A percentile compares a stretch with the other conserved stretches of the same genome.
Conservation (phyloP, 2,329 filamentous ascomycete genomes). For the Penicillium sumatraense region DNA sequence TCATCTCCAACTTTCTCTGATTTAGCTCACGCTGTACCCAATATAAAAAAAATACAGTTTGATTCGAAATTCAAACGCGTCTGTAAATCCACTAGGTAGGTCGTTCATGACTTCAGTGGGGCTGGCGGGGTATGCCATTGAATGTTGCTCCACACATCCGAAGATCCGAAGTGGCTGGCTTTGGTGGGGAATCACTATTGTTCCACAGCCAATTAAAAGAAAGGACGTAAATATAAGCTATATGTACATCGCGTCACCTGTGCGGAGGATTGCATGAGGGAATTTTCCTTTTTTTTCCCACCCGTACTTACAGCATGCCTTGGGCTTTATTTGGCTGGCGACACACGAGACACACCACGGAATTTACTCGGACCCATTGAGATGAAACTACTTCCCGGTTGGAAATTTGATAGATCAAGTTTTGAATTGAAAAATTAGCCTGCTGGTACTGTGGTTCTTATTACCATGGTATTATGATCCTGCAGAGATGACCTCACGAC, state of each 20-base stretch:
- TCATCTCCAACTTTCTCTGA: not conserved
- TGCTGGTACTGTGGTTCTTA: not conserved
- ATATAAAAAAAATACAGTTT: not conserved
- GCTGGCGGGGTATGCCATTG: not conserved
- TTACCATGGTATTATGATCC: not conserved
- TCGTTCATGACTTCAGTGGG: not conserved
- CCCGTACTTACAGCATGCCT: not conserved
- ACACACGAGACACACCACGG: not conserved
- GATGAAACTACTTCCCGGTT: not conserved
- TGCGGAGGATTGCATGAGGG: not conserved
- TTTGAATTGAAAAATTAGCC: not conserved
- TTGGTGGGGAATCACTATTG: not conserved
- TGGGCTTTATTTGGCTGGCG: not conserved
- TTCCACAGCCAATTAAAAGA: not conserved
- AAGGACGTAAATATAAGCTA: not conserved
- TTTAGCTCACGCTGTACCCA: not conserved
- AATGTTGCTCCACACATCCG: not conserved
- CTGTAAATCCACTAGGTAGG: not conserved
- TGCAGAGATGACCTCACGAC: not conserved
- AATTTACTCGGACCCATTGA: not conserved
- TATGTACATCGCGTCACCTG: not conserved
- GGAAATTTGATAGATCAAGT: not conserved
- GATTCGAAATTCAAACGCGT: not conserved
- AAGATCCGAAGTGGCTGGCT: not conserved
- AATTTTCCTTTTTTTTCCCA: not conserved